A percentile compares a stretch with the other conserved stretches of the same genome.
Evolutionary conservation across 2,329 filamentous ascomycete species (phyloP).

Genomic region (Monosporascus sp.): DNA sequence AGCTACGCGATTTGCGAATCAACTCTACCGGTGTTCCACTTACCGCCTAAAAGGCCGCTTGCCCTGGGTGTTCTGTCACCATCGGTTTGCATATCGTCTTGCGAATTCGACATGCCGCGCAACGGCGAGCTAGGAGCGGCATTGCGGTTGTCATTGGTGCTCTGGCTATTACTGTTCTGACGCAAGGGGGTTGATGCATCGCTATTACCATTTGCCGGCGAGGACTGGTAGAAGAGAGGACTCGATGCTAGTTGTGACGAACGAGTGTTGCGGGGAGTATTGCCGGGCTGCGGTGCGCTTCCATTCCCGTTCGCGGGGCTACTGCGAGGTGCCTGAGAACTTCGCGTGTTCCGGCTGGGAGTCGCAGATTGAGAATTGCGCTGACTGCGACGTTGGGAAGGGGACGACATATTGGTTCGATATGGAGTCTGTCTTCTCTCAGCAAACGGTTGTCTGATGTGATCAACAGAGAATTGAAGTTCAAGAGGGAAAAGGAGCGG

Average conservation of each 20-base stretch:
- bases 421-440: conserved; percentile 2
- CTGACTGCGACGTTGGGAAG: conserved; percentile 46
- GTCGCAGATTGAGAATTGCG: conserved; percentile 51
- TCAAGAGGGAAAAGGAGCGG: neutral
- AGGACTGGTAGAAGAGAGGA: conserved; percentile 69
- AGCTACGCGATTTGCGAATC: conserved; percentile 1
- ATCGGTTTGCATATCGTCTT: conserved; percentile 41
- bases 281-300: conserved; percentile 20
- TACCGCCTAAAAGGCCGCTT: conserved; percentile 59
- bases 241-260: conserved; percentile 62
- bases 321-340: conserved; percentile 49
- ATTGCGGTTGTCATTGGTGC: conserved; percentile 31
- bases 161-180: conserved; percentile 54
- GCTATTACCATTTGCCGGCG: conserved; percentile 32
- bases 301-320: conserved; percentile 33
- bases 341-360: conserved; percentile 46
- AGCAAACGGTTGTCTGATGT: neutral
- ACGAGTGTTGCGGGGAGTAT: conserved; percentile 42
- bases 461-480: neutral
- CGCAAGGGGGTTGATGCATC: conserved; percentile 47
- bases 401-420: conserved; percentile 54
- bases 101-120: conserved; percentile 51
- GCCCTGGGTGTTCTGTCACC: conserved; percentile 69
- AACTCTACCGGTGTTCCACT: conserved; percentile 16
- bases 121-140: conserved; percentile 53